Evolutionary conservation across 2,329 filamentous ascomycete genomes (phyloP), one percentile per base, ranked within the genome.

Genomic region (Neocucurbitaria cava): DNA sequence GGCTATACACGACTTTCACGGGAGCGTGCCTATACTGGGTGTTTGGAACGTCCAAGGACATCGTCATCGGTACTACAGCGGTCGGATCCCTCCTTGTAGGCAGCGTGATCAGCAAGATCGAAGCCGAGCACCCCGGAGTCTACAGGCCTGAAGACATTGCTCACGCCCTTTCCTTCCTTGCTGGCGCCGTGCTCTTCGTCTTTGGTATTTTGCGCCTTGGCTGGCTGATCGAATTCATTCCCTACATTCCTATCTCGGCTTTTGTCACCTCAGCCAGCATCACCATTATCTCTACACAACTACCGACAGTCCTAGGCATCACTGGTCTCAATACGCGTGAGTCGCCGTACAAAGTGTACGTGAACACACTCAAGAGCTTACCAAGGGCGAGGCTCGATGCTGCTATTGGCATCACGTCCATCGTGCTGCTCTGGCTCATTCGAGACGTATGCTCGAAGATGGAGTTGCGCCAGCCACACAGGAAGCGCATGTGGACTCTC

Each of bases 251-350:
- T 0, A 91, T 98, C 49, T 93, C 91, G 0, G 92, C 95, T 2
- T 98, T 96, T 80, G 97, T 98, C 90, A 98, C 95, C 0, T 94
- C 94, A 2, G 96, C 94, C 5, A 92, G 94, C 54, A 84, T 98
- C 73, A 96, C 86, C 66, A 98, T 98, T 71, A 87, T 86, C 7
- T 84, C 87, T 18, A 93, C 94, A 28, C 94, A 98, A 74, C 81
- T 96, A 5, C 89, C 90, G 1, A 83, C 84, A 1, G 78, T 97
- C 76, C 84, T 98, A 77, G 94, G 95, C 4, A 87, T 96, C 69
- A 83, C 81, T 0, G 85, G 85, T 20, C 88, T 94, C 73, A 85
- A 87, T 55, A 95, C 88, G 4, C 83, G 91, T 62, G 91, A 86
- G 17, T 77, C 91, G 0, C 92, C 94, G 0, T 98, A 96, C 72